A percentile compares a stretch with the other conserved stretches of the same genome.
phyloP scores from a whole-genome alignment of 148 eudicot species.

The Rhododendron vialii region DNA sequence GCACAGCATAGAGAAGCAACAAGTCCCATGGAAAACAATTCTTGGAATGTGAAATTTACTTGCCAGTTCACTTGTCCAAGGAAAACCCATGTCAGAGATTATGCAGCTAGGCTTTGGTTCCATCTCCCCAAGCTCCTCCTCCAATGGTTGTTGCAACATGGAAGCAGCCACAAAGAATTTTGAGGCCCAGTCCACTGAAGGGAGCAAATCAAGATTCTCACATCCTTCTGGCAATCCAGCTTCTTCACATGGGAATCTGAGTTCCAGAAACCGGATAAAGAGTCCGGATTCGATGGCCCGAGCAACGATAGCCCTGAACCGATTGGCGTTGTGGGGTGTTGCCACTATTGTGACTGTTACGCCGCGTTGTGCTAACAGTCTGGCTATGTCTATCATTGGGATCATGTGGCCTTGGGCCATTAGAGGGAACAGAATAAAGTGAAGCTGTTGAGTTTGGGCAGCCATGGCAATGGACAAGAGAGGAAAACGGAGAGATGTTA shows the following conservation, averaged over 20 bases:
- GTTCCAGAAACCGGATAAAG: constrained; percentile 19
- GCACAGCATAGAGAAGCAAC: constrained; percentile 49
- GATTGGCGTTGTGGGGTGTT: constrained; percentile 39
- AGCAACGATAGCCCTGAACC: constrained; percentile 17
- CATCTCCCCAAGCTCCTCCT: constrained; percentile 17
- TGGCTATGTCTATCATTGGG: constrained; percentile 58
- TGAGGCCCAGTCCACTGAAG: constrained; percentile 15
- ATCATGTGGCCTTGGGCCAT: constrained; percentile 55
- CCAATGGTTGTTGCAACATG: constrained; percentile 29
- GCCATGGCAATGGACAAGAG: constrained; percentile 7
- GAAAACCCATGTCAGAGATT: constrained; percentile 41
- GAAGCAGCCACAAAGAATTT: constrained; percentile 34
- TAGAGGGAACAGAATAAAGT: constrained; percentile 43
- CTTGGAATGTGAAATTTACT: constrained; percentile 33
- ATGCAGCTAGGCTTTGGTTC: constrained; percentile 39
- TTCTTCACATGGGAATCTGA: constrained; percentile 34
- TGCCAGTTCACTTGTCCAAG: constrained; percentile 44
- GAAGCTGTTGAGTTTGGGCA: constrained; percentile 26
- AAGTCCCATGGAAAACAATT: constrained; percentile 47
- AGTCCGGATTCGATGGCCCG: constrained; percentile 26
- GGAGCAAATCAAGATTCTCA: constrained; percentile 46
- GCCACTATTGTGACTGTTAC: constrained; percentile 35
- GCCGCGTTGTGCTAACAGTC: constrained; percentile 28
- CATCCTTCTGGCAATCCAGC: constrained; percentile 50
- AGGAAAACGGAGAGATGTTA: neutral